Base-by-base conservation (phyloP, 108 stramenopile species). In the Conticribra weissflogii region DNA sequence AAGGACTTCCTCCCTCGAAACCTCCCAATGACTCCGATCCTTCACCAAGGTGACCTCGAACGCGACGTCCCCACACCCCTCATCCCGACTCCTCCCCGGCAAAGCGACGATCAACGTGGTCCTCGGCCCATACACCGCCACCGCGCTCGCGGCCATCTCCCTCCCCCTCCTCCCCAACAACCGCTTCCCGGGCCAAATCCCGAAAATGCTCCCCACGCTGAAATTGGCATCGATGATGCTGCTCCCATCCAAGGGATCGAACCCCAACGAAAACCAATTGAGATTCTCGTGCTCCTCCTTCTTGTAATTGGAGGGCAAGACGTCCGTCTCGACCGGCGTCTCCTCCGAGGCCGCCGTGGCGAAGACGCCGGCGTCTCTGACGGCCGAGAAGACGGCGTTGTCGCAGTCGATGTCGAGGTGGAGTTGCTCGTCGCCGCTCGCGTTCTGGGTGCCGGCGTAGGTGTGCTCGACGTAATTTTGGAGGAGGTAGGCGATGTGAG, bases 221-320 rank as follows among this genome's bases (percentile, higher is more conserved):
- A 96, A 96, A 71, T 95, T 95, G 56, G 95, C 95, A 66, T 96
- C 97, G 57, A 96, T 92, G 66, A 96, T 96, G 22, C 88, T 92
- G 18, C 89, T 91, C 44, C 97, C 97, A 76, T 98, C 97, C 52
- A 98, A 81, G n/a, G 97, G 97, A 83, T 98, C 97, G 62, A 91
- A 95, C 46, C 86, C 89, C 3, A 93, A 69, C 12, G 88, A 91
- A 55, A 76, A 95, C 50, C 44, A 54, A 8, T 75, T 68, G 16
- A 57, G 73, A 60, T 73, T 52, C 1, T 72, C 65, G 7, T 79
- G 47, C n/a, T 23, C 49, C 45, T 41, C 76, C 1, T 59, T 74
- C 59, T 67, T 74, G 29, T 18, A 28, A 36, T 25, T 47, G 36
- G 63, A 15, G 41, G 76, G 54, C 19, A 65, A 31, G 34, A 84